These are phyloP conservation scores for Zymoseptoria passerinii DNA, from an alignment of 2,329 filamentous ascomycete genomes.

Conservation along the genomic window DNA sequence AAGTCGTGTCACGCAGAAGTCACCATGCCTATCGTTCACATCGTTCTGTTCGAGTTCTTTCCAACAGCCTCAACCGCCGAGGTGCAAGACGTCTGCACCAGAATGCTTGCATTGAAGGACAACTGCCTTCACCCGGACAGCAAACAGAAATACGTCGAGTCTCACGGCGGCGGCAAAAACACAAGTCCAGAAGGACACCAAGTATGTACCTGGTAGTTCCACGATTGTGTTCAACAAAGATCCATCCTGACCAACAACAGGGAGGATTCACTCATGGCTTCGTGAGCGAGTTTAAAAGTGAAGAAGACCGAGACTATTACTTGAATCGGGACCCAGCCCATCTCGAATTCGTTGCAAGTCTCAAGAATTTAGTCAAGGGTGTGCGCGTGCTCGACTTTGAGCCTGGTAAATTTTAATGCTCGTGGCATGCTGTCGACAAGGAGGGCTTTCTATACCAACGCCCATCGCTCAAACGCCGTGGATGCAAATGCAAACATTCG, in stretches of 20 bases:
- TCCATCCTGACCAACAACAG: slow-evolving; percentile 22
- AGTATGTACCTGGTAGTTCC: slow-evolving; percentile 40
- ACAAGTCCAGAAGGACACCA: slow-evolving; percentile 54
- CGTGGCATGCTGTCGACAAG: neutral
- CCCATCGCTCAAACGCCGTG: slow-evolving; percentile 11
- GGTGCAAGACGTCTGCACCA: slow-evolving; percentile 50
- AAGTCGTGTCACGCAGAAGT: neutral
- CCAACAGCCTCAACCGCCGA: slow-evolving; percentile 40
- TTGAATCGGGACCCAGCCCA: slow-evolving; percentile 57
- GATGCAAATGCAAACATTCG: slow-evolving; percentile 20
- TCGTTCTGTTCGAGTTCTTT: slow-evolving; percentile 62
- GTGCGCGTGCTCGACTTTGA: slow-evolving; percentile 54
- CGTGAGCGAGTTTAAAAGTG: slow-evolving; percentile 56
- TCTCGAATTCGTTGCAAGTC: slow-evolving; percentile 48
- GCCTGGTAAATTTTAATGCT: slow-evolving; percentile 27
- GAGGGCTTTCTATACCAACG: neutral
- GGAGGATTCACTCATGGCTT: slow-evolving; percentile 61
- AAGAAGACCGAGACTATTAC: slow-evolving; percentile 61
- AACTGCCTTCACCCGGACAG: slow-evolving; percentile 53
- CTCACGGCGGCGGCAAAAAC: slow-evolving; percentile 51
- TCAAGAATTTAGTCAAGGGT: slow-evolving; percentile 44
- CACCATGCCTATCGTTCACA: slow-evolving; percentile 57
- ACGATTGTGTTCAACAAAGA: neutral
- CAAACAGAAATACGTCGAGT: slow-evolving; percentile 52
- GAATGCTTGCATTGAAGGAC: slow-evolving; percentile 50